Evolutionary conservation across 768 basidiomycete species (phyloP), one percentile per base, ranked within the genome.

Genomic region (Russula sp.): DNA sequence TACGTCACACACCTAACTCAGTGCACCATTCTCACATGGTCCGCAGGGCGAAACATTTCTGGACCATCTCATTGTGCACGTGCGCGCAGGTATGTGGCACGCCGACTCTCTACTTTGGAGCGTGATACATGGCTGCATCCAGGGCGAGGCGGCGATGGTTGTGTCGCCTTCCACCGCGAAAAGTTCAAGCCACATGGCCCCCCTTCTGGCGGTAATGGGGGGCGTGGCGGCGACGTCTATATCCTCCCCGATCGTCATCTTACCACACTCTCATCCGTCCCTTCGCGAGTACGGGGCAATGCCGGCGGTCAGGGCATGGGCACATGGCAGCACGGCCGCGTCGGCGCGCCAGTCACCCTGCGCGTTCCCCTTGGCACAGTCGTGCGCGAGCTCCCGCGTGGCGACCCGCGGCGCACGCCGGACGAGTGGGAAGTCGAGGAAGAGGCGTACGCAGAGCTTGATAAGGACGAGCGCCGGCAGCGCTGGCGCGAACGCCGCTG

Each of bases 121-220:
- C 27, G 40, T 62, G 27, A 44, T 35, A 6, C 31, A 40, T n/a
- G 40, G 50, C 47, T 45, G 44, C 37, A 53, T 55, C n/a, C 68
- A 90, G 94, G 94, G 16, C 85, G 82, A 69, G 95, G 95, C 20
- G 96, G 96, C 0, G 79, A 92, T 61, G 96, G 96, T 27, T 91
- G 94, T 66, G 91, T 89, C 27, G 94, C 96, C 6, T 97, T 98
- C 69, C 89, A 94, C 70, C 85, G 92, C 61, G 93, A 96, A 75
- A 91, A 92, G 71, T 93, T 82, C 74, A 84, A 84, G 61, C 83
- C 88, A 1, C 82, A 84, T 64, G 92, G 93, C 0, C 93, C 94
- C 0, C 94, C 96, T 0, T 95, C 94, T 10, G 96, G 96, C 0
- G 96, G 95, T 1, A 89, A 90, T 63, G 96, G 96, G 16, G 96